Evolutionary conservation across 495 filamentous ascomycete genomes (phyloP).

Genomic region (Penicillium atrosanguineum): DNA sequence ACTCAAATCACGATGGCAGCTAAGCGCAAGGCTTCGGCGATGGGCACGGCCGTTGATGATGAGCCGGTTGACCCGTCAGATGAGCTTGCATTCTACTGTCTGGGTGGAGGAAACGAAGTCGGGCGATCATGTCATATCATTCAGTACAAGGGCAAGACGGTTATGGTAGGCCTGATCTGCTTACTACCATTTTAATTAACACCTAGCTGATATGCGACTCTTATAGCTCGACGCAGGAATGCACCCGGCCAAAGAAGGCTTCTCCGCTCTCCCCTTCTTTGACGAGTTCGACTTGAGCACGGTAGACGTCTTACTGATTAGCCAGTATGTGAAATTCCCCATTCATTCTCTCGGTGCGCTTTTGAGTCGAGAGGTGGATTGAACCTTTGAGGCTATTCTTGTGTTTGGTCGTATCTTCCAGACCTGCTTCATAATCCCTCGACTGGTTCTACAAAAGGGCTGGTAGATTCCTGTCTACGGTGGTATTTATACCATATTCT

Average conservation of each 20-base stretch:
- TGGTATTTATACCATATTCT: too few relatives aligned
- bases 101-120: constrained; percentile 96
- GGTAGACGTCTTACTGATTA: constrained; percentile 94
- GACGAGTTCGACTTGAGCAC: constrained; percentile 98
- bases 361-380: background rate
- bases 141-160: constrained; percentile 97
- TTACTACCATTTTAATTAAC: background rate
- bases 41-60: constrained; percentile 57
- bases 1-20: constrained; percentile 56
- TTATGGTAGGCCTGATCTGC: constrained; percentile 68
- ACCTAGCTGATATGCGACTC: constrained; percentile 15
- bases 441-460: constrained; percentile 13
- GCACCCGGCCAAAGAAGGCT: constrained; percentile 94
- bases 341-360: constrained; percentile 1
- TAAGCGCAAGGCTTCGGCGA: constrained; percentile 70
- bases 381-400: constrained; percentile 13
- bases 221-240: constrained; percentile 89
- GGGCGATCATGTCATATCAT: constrained; percentile 96
- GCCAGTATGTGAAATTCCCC: constrained; percentile 71
- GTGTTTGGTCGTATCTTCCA: constrained; percentile 19
- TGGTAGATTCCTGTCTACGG: constrained; percentile 21
- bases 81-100: constrained; percentile 86
- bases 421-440: background rate
- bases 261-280: constrained; percentile 92
- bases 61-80: constrained; percentile 77